phyloP scores from a whole-genome alignment of 768 basidiomycete genomes.

The Phaffia tasmanica region DNA sequence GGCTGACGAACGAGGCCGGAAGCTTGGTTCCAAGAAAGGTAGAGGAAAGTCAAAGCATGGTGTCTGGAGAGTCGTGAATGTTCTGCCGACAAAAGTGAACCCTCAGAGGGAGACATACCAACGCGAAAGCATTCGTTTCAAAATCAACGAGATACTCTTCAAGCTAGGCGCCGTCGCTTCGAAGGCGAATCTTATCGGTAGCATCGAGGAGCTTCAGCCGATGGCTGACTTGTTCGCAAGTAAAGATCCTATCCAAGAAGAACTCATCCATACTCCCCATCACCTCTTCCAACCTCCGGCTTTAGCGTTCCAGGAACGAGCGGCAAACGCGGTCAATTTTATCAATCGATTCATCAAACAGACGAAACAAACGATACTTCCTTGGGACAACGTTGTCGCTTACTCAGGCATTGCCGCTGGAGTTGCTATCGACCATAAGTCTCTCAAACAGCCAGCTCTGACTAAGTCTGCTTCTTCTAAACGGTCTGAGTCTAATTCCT shows the following conservation, averaged over 20 bases:
- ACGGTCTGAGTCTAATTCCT: too few relatives aligned
- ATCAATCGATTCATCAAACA: too few relatives aligned
- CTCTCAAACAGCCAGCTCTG: too few relatives aligned
- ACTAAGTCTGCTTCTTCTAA: too few relatives aligned
- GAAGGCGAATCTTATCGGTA: conserved; percentile 27
- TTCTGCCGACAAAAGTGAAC: conserved; percentile 21
- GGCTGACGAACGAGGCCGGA: neutral
- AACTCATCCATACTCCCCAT: neutral
- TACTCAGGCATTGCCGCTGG: conserved; percentile 17
- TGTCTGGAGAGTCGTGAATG: conserved; percentile 28
- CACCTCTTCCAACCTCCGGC: too few relatives aligned
- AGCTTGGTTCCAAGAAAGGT: conserved; percentile 8
- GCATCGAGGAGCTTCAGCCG: neutral
- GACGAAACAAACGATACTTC: neutral
- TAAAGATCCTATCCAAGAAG: conserved; percentile 9
- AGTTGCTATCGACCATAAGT: neutral
- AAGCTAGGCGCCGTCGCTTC: conserved; percentile 27
- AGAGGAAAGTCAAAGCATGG: conserved; percentile 8
- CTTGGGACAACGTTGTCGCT: conserved; percentile 18
- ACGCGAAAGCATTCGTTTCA: conserved; percentile 24
- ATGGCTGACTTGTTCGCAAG: conserved; percentile 1
- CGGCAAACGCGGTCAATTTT: too few relatives aligned
- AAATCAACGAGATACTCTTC: conserved; percentile 30
- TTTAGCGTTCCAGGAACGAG: too few relatives aligned
- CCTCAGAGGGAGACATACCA: conserved; percentile 23